These are phyloP conservation scores for Tylopilus subfusipes DNA, from an alignment of 768 basidiomycete species.

Conservation along the genomic window DNA sequence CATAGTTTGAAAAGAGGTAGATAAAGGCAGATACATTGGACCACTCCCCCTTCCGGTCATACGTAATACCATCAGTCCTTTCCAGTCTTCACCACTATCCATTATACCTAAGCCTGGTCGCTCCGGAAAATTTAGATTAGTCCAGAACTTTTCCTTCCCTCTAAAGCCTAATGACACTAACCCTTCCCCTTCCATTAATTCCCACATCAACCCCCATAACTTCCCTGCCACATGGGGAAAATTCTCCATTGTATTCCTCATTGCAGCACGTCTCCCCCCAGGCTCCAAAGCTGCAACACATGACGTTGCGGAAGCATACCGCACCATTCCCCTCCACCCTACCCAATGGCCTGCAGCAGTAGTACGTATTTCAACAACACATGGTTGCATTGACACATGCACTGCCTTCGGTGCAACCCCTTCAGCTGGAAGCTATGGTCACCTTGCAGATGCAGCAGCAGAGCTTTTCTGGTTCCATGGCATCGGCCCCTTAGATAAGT, in stretches of 20 bases:
- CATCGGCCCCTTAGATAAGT: not conserved
- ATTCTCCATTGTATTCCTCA: not conserved
- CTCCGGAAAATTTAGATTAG: not conserved
- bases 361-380: not conserved
- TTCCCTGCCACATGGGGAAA: not conserved
- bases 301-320: not conserved
- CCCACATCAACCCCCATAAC: rapidly evolving
- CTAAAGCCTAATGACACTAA: too few species aligned
- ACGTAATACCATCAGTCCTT: too few species aligned
- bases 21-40: too few species aligned
- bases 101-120: not conserved
- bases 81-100: not conserved
- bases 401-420: not conserved
- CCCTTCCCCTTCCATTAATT: not conserved
- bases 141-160: not conserved
- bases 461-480: not conserved
- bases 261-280: not conserved
- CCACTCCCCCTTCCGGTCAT: too few species aligned
- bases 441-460: not conserved
- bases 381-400: not conserved
- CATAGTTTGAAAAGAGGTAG: too few species aligned
- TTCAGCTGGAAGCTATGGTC: not conserved
- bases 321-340: not conserved
- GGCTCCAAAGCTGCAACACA: not conserved
- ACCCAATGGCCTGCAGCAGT: not conserved